Evolutionary conservation across 108 stramenopile species (phyloP).

Genomic region (Conticribra weissflogii): DNA sequence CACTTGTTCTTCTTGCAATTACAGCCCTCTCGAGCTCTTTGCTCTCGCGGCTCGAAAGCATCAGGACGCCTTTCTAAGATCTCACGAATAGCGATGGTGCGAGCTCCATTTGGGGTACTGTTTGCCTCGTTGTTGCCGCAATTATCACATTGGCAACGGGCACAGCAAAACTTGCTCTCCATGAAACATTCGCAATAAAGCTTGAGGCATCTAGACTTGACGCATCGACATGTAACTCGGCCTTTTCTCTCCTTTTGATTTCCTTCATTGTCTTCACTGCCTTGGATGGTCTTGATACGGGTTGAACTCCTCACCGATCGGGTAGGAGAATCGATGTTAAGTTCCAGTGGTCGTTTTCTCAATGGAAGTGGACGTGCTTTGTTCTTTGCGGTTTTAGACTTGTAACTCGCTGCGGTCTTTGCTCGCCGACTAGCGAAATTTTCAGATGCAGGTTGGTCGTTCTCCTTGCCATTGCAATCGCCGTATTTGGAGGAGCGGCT

Average conservation of each 20-base stretch:
- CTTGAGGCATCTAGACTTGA: constrained; percentile 44
- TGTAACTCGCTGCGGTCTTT: neutral
- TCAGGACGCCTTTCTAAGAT: constrained; percentile 53
- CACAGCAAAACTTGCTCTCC: constrained; percentile 48
- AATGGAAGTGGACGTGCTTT: constrained; percentile 31
- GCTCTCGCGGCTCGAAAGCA: constrained; percentile 61
- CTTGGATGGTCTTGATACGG: no score
- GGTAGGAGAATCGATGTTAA: constrained; percentile 1
- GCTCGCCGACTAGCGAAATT: no score
- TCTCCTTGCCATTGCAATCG: constrained; percentile 17
- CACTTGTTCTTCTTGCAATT: constrained; percentile 67
- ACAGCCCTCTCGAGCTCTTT: constrained; percentile 53
- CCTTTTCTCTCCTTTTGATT: constrained; percentile 13
- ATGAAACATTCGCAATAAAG: constrained; percentile 81
- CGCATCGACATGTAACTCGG: constrained; percentile 33
- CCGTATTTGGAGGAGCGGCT: neutral
- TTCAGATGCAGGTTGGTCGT: constrained; percentile 5
- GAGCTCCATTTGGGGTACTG: constrained; percentile 39
- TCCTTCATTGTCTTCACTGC: neutral
- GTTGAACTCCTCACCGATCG: constrained; percentile 17
- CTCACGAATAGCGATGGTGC: constrained; percentile 54
- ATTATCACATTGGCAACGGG: constrained; percentile 52
- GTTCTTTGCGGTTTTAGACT: neutral
- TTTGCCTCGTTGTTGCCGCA: constrained; percentile 57
- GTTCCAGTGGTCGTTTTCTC: constrained; percentile 39